A percentile compares a stretch with the other conserved stretches of the same genome.
phyloP scores from a whole-genome alignment of 352 stramenopile genomes.

The Phytophthora fragariae region DNA sequence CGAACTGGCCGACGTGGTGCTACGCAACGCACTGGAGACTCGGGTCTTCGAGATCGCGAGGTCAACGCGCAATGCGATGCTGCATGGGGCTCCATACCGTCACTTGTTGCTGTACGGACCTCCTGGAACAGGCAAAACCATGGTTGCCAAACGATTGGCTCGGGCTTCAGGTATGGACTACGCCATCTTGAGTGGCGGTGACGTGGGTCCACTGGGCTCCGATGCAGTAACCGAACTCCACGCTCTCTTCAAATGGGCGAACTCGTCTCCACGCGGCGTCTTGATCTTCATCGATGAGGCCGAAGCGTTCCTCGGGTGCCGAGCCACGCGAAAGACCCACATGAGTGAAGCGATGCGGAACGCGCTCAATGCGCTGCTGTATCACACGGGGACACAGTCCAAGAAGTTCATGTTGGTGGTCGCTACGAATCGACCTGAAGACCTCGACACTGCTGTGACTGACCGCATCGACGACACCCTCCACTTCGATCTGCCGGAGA shows the following conservation, averaged over 20 bases:
- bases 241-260: slow-evolving; percentile 84
- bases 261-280: slow-evolving; percentile 70
- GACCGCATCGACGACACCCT: slow-evolving; percentile 88
- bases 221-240: slow-evolving; percentile 86
- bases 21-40: slow-evolving; percentile 60
- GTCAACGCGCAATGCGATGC: slow-evolving; percentile 56
- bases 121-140: slow-evolving; percentile 88
- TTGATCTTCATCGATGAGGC: slow-evolving; percentile 92
- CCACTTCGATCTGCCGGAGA: slow-evolving; percentile 77
- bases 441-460: slow-evolving; percentile 80
- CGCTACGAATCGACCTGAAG: slow-evolving; percentile 84
- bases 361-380: slow-evolving; percentile 85
- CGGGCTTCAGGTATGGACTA: slow-evolving; percentile 78
- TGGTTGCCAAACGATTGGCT: slow-evolving; percentile 87
- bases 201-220: slow-evolving; percentile 81
- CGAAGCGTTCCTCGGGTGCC: slow-evolving; percentile 82
- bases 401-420: slow-evolving; percentile 85
- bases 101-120: slow-evolving; percentile 63
- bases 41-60: slow-evolving; percentile 69
- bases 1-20: slow-evolving; percentile 70
- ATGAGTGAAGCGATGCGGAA: slow-evolving; percentile 86
- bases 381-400: slow-evolving; percentile 78
- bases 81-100: slow-evolving; percentile 77
- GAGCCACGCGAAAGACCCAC: slow-evolving; percentile 79
- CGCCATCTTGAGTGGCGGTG: slow-evolving; percentile 85